A percentile compares a stretch with the other conserved stretches of the same genome.
phyloP scores from a whole-genome alignment of 345 rosid species.

The Microcos paniculata region DNA sequence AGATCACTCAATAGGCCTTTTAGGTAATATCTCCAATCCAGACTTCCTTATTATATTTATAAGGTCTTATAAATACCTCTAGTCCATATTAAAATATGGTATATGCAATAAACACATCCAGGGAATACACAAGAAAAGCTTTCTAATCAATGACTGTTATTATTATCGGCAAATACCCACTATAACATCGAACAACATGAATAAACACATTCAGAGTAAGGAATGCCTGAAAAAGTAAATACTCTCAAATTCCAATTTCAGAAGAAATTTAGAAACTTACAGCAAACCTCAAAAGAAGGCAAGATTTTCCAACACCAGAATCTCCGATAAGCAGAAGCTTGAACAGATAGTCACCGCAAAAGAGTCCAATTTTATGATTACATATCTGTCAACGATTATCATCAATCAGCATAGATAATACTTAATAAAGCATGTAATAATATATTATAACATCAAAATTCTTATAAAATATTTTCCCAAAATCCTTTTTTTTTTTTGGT shows the following conservation, averaged over 20 bases:
- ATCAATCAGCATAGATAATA: too few species aligned
- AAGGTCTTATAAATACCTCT: too few species aligned
- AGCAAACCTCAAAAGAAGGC: constrained; percentile 61
- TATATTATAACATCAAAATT: too few species aligned
- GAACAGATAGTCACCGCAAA: constrained; percentile 57
- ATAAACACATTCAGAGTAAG: background rate
- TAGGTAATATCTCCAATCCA: background rate
- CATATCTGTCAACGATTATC: background rate
- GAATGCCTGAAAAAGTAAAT: background rate
- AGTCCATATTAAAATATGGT: too few species aligned
- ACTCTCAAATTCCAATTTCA: background rate
- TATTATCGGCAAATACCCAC: background rate
- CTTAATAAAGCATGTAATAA: too few species aligned
- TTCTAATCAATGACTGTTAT: background rate
- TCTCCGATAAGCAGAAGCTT: constrained; percentile 64
- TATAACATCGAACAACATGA: background rate
- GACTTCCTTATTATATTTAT: background rate
- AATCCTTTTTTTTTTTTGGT: too few species aligned
- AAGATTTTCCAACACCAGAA: constrained; percentile 64
- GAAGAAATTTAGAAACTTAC: constrained; percentile 28
- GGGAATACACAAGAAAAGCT: too few species aligned
- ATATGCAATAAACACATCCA: background rate
- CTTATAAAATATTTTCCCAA: too few species aligned
- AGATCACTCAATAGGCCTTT: background rate
- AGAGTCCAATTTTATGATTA: background rate